Evolutionary conservation across 1,284 basidiomycete species (phyloP), one percentile per base, ranked within the genome.

Genomic region (Apiotrichum sp.): DNA sequence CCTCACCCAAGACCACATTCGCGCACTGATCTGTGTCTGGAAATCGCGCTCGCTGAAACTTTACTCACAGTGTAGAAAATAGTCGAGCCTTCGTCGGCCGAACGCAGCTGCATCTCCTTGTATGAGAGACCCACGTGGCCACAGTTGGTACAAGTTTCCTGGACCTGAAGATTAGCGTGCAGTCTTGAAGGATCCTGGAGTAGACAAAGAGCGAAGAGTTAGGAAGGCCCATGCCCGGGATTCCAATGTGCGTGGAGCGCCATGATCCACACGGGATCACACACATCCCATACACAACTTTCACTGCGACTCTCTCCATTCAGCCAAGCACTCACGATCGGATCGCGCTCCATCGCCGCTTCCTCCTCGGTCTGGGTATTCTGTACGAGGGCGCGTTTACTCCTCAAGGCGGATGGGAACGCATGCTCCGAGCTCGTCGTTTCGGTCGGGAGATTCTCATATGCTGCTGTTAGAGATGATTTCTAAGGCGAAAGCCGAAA

Each of bases 401-500:
- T 88, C 63, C 87, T 80, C 57, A 98, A 77, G 0, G 86, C 82
- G 31, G 90, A 93, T 0, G 95, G 95, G 75, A 98, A 98, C 7
- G 95, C 95, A 59, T 92, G 88, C 0, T 91, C 87, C 61, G 93
- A 88, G 2, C 93, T 96, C 41, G 84, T 85, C 0, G 95, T 98
- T 48, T 86, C 85, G 57, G 96, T 92, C 62, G 88, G 84, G 36
- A 88, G 86, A 71, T 93, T 88, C 70, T 98, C 93, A 73, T 96
- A 98, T 6, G 92, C 95, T 98, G 63, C 36, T 13, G 36, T 38
- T 13, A 38, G 36, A 22, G 22, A 22, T 22, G 22, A 22, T 22
- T 22, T 22, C 22, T 22, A 22, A 22, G 22, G 22, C 22, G 22
- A 22, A 22, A 22, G 22, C 22, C 22, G 22, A 22, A 22, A 22